phyloP scores from a whole-genome alignment of 2,329 filamentous ascomycete species.

The Fusarium tupiense region DNA sequence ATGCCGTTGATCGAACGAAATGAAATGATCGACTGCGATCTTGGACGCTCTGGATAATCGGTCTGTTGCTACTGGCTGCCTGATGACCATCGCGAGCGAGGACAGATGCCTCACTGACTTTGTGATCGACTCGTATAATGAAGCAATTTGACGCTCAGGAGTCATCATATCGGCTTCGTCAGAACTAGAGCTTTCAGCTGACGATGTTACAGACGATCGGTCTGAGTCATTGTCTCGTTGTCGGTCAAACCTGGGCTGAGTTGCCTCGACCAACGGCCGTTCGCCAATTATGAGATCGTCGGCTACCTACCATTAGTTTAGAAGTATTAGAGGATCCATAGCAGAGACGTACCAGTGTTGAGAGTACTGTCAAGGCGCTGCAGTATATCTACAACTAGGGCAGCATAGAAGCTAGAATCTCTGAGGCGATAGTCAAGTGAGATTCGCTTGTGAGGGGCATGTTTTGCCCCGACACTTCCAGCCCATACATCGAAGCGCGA shows the following conservation, averaged over 20 bases:
- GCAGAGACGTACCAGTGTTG: not conserved
- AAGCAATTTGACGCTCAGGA: not conserved
- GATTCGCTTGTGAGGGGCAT: not conserved
- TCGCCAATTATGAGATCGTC: not conserved
- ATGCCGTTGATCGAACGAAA: not conserved
- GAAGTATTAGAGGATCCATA: not conserved
- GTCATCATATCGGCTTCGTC: not conserved
- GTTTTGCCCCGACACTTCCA: not conserved
- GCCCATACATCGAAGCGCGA: not conserved
- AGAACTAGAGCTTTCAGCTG: not conserved
- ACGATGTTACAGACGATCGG: not conserved
- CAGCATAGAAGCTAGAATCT: not conserved
- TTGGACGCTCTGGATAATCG: not conserved
- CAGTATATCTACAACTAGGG: not conserved
- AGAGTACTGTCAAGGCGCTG: not conserved
- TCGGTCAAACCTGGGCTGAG: not conserved
- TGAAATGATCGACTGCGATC: not conserved
- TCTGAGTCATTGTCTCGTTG: not conserved
- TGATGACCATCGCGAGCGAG: not conserved
- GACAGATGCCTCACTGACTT: not conserved
- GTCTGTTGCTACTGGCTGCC: not conserved
- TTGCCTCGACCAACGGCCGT: not conserved
- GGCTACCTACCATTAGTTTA: not conserved
- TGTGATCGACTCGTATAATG: not conserved
- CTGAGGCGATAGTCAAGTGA: not conserved